Evolutionary conservation across 2,329 filamentous ascomycete genomes (phyloP).

Genomic region (Trichoderma gracile): DNA sequence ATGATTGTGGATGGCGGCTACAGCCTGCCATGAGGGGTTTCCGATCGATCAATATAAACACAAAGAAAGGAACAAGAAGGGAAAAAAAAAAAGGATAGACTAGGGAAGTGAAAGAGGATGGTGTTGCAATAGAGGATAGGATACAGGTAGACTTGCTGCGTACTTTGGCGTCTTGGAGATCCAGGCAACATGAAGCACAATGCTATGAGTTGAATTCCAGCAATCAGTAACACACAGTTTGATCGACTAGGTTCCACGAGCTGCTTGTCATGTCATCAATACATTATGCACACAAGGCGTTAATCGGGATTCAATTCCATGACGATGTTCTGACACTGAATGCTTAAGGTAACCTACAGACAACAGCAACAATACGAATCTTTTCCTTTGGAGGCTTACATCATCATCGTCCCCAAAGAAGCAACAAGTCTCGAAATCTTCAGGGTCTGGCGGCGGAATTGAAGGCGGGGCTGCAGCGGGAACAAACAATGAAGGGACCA

Average conservation of each 20-base stretch:
- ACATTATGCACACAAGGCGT: too few species aligned
- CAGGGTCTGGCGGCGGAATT: constrained; percentile 20
- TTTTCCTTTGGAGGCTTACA: background rate
- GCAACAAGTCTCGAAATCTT: background rate
- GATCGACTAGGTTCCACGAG: too few species aligned
- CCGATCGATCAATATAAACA: background rate
- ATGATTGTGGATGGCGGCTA: constrained; percentile 78
- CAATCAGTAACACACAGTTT: background rate
- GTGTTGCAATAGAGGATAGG: background rate
- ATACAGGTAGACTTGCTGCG: background rate
- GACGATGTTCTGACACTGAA: too few species aligned
- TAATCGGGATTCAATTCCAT: too few species aligned
- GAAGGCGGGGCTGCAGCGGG: constrained; percentile 14
- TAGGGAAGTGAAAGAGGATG: background rate
- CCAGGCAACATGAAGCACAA: background rate
- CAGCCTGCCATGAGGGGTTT: constrained; percentile 47
- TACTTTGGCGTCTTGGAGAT: background rate
- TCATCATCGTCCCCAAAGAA: background rate
- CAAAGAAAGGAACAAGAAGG: background rate
- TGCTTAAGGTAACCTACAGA: too few species aligned
- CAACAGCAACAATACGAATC: too few species aligned
- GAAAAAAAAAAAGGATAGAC: background rate
- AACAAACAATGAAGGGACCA: background rate
- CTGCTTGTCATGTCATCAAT: too few species aligned
- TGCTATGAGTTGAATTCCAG: background rate